phyloP scores from a whole-genome alignment of 164 flowering plant genomes.

The Santalum album region DNA sequence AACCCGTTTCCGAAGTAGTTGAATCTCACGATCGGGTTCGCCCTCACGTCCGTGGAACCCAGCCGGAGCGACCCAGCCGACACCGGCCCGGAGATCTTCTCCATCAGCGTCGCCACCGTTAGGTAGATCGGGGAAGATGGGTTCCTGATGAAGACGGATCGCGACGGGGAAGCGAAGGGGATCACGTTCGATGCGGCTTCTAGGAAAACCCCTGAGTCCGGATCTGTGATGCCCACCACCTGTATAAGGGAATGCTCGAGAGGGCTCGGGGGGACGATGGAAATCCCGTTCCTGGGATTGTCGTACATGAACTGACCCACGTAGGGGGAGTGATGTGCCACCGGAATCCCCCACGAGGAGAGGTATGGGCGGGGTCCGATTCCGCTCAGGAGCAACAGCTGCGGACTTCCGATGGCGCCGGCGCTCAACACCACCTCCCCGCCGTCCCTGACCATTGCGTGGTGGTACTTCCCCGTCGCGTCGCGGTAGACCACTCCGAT shows the following conservation, averaged over 20 bases:
- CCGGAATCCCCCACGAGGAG: conserved; percentile 68
- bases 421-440: conserved; percentile 77
- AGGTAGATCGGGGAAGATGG: conserved; percentile 44
- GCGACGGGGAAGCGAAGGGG: conserved; percentile 44
- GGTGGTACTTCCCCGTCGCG: conserved; percentile 43
- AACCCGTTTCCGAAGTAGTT: conserved; percentile 57
- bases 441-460: conserved; percentile 39
- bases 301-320: conserved; percentile 72
- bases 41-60: conserved; percentile 57
- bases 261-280: conserved; percentile 54
- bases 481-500: conserved; percentile 66
- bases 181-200: conserved; percentile 65
- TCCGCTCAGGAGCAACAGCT: conserved; percentile 74
- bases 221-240: conserved; percentile 68
- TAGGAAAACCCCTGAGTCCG: conserved; percentile 37
- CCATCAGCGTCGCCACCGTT: conserved; percentile 73
- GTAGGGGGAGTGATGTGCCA: conserved; percentile 38
- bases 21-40: conserved; percentile 67
- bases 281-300: conserved; percentile 71
- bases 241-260: conserved; percentile 66
- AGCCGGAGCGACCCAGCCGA: conserved; percentile 58
- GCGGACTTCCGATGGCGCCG: conserved; percentile 88
- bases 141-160: conserved; percentile 25
- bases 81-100: conserved; percentile 57
- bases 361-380: conserved; percentile 67